A percentile compares a stretch with the other conserved stretches of the same genome.
phyloP scores from a whole-genome alignment of 257 asterid genomes.

The Echium plantagineum region DNA sequence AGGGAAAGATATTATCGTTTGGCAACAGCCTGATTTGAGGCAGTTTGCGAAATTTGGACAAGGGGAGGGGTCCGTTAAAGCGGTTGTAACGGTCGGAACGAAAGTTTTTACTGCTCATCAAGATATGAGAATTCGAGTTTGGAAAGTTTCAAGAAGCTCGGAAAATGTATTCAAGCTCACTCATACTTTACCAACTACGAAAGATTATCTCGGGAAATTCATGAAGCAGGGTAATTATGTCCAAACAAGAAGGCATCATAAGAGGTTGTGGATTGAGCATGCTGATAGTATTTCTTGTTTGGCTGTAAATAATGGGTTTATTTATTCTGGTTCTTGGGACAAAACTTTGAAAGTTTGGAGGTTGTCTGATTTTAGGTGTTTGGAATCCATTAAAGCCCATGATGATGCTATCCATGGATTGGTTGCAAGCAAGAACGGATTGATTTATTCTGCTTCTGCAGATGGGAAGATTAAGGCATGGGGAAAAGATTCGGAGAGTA shows the following conservation, averaged over 20 bases:
- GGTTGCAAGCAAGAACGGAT: conserved; percentile 25
- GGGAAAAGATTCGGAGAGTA: conserved; percentile 24
- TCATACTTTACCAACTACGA: conserved; percentile 65
- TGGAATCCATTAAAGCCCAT: conserved; percentile 78
- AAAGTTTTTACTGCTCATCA: conserved; percentile 87
- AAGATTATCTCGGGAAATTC: conserved; percentile 68
- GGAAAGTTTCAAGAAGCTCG: conserved; percentile 73
- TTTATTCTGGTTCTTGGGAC: conserved; percentile 95
- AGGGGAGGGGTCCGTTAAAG: conserved; percentile 80
- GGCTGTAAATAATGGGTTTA: conserved; percentile 36
- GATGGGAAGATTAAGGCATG: conserved; percentile 82
- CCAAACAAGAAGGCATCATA: conserved; percentile 60
- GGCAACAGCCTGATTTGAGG: conserved; percentile 89
- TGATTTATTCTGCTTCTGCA: conserved; percentile 65
- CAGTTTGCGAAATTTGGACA: conserved; percentile 71
- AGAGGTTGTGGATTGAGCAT: conserved; percentile 78
- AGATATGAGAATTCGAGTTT: conserved; percentile 56
- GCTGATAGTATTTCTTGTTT: conserved; percentile 78
- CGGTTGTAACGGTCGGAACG: conserved; percentile 49
- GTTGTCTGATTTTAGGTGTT: conserved; percentile 62
- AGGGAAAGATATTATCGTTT: conserved; percentile 73
- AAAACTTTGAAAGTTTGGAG: conserved; percentile 80
- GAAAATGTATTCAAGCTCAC: conserved; percentile 61
- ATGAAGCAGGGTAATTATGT: conserved; percentile 87
- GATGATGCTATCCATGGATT: conserved; percentile 72